Conservation (phyloP, 129 eudicot species). For the Logfia minima region DNA sequence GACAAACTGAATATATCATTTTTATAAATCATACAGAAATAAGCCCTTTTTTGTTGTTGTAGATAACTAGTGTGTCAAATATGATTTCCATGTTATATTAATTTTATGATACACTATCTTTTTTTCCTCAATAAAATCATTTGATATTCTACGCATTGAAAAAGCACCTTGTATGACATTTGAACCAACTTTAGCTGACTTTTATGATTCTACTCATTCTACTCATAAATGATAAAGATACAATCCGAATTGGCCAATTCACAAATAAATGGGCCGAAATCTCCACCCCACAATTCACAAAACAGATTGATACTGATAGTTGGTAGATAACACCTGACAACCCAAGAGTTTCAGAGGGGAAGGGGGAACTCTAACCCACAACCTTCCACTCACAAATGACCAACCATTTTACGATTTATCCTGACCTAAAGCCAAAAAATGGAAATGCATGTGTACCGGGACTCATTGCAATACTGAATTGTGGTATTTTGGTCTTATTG, state of each 20-base stretch:
- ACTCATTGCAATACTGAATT: neutral
- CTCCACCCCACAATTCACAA: no score
- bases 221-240: no score
- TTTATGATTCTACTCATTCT: no score
- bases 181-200: no score
- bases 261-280: no score
- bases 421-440: neutral
- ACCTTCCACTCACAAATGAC: neutral
- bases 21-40: neutral
- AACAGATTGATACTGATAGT: neutral
- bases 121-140: no score
- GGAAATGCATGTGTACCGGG: neutral
- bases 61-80: no score
- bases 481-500: constrained; percentile 16
- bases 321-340: neutral
- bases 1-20: neutral
- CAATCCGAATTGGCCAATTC: no score
- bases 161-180: no score
- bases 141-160: no score
- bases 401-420: neutral
- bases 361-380: neutral
- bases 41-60: neutral
- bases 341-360: neutral
- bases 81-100: no score
- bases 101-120: no score